Evolutionary conservation across 306 rosid species (phyloP).

Genomic region (Canavalia gladiata): DNA sequence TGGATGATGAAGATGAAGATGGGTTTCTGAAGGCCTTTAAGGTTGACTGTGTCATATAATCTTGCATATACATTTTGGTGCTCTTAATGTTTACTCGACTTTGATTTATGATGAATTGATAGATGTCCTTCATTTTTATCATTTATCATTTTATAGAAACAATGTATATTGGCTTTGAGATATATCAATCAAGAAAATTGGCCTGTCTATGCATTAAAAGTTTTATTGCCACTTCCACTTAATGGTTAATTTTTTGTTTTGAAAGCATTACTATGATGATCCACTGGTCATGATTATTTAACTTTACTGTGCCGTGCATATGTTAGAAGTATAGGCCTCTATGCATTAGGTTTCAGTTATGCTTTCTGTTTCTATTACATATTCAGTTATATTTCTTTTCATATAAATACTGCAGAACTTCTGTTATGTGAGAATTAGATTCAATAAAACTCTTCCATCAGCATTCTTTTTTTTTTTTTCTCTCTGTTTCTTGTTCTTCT

Average conservation of each 20-base stretch:
- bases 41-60: slow-evolving; percentile 59
- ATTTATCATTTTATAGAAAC: slow-evolving; percentile 24
- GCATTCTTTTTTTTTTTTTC: no score
- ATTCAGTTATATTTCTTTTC: no score
- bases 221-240: background rate
- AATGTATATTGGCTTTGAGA: background rate
- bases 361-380: no score
- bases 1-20: slow-evolving; percentile 97
- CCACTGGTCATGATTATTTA: slow-evolving; percentile 4
- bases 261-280: slow-evolving; percentile 16
- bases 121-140: slow-evolving; percentile 31
- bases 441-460: no score
- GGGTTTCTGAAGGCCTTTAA: slow-evolving; percentile 95
- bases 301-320: background rate
- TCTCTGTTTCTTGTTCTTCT: no score
- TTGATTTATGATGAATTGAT: slow-evolving; percentile 29
- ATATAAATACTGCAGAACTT: no score
- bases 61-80: slow-evolving; percentile 40
- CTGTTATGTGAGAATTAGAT: no score
- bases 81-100: slow-evolving; percentile 34
- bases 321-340: no score
- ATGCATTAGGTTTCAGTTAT: no score
- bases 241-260: slow-evolving; percentile 30
- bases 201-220: slow-evolving; percentile 7
- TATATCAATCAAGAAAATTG: slow-evolving; percentile 33